Base-by-base conservation (phyloP, 306 rosid species). In the Acacia confusa region DNA sequence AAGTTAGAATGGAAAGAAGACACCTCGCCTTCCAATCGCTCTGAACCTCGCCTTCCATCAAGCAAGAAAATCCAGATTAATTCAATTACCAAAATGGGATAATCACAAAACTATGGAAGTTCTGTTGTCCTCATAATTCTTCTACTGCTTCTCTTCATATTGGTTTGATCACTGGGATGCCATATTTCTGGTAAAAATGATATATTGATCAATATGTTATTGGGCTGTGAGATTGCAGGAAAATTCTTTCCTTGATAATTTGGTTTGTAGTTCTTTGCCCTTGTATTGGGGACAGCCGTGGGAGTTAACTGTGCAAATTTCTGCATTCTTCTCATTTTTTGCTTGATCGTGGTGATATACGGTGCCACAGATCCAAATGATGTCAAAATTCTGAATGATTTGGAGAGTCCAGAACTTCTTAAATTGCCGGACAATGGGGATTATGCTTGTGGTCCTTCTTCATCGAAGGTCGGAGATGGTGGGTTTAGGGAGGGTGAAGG, bases 391-490 rank as follows among this genome's bases (percentile, higher is more conserved):
- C 89, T 94, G 76, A 89, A 76, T 67, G 91, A 87, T 83, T 90
- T 94, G 32, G 34, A 2, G 34, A 30, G 90, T 84, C 64, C 94
- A 28, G 91, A 89, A 84, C 91, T 89, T 84, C 85, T 94, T 6
- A 71, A 86, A 28, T 94, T 95, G 95, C 97, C 94, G 36, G 87
- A 74, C 0, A 74, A 86, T 71, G 91, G 89, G 20, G 57, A 58
- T 79, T 92, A 92, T 82, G 95, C 98, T 9, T 92, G 97, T 81
- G 97, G 97, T 40, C 77, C 85, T 75, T 89, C 95, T 81, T 72
- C 81, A 25, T 94, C 36, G 0, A 34, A 34, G 36, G 36, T 34
- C 6, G 36, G 7, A 34, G 7, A 4, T 34, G 36, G 0, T 34
- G 36, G 36, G 36, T 6, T 6, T 34, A 0, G 34, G 3, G 6